Evolutionary conservation across 768 basidiomycete genomes (phyloP).

Genomic region (Mycena amicta): DNA sequence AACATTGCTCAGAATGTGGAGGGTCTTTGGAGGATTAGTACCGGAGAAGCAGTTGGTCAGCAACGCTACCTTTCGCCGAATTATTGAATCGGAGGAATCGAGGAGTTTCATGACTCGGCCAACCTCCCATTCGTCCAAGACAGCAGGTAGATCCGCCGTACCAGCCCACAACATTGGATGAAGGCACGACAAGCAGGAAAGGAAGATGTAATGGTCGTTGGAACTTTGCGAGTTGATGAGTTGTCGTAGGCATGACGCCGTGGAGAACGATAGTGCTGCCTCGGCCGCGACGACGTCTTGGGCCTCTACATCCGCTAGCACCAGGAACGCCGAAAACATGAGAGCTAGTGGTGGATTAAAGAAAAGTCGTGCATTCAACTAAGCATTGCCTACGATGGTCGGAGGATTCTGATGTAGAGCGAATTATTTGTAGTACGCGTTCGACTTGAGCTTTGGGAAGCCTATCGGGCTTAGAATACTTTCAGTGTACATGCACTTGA

Average conservation of each 20-base stretch:
- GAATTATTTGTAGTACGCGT: constrained; percentile 30
- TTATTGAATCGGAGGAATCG: constrained; percentile 56
- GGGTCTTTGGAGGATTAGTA: too few species aligned
- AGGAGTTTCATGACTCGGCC: constrained; percentile 70
- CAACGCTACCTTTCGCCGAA: constrained; percentile 74
- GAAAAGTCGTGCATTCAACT: constrained; percentile 11
- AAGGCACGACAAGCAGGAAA: constrained; percentile 63
- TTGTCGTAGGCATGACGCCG: constrained; percentile 53
- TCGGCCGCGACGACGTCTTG: constrained; percentile 31
- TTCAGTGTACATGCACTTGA: too few species aligned
- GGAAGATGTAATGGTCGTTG: constrained; percentile 67
- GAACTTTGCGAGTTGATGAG: constrained; percentile 59
- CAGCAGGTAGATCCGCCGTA: constrained; percentile 49
- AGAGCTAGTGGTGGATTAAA: constrained; percentile 25
- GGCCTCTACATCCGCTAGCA: constrained; percentile 33
- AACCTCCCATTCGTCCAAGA: constrained; percentile 75
- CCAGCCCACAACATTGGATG: constrained; percentile 73
- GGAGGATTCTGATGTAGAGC: constrained; percentile 24
- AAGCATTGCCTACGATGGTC: constrained; percentile 25
- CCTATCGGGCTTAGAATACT: constrained; percentile 11
- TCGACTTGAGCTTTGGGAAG: constrained; percentile 27
- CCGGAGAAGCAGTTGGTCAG: too few species aligned
- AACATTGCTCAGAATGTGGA: constrained; percentile 57
- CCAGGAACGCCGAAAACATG: constrained; percentile 40
- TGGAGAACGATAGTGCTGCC: constrained; percentile 30